These are phyloP conservation scores for Backusella westeae DNA, from an alignment of 192 early-diverging fungal species.

Conservation along the genomic window DNA sequence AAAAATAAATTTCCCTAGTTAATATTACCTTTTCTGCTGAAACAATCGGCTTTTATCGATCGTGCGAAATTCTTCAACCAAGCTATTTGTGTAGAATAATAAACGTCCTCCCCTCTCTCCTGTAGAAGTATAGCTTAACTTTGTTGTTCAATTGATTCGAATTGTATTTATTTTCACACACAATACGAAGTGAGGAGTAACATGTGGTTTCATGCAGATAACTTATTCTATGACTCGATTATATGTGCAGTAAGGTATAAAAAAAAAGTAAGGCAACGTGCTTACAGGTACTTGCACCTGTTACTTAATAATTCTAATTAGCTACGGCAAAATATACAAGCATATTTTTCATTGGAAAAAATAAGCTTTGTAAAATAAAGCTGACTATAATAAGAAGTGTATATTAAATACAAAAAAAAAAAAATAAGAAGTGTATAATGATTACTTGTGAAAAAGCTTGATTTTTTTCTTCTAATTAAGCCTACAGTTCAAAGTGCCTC, in stretches of 20 bases:
- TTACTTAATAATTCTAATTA: not conserved
- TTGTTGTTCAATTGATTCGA: not conserved
- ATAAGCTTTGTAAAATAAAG: not conserved
- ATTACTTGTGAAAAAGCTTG: not conserved
- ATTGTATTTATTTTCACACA: conserved; percentile 1
- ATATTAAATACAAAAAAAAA: too few species aligned
- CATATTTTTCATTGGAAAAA: not conserved
- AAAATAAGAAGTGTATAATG: not conserved
- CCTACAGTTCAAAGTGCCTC: not conserved
- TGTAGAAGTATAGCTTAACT: conserved; percentile 24
- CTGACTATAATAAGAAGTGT: not conserved
- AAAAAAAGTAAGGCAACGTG: not conserved
- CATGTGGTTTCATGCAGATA: not conserved
- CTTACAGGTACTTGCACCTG: not conserved
- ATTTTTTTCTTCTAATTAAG: not conserved
- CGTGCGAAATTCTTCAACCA: conserved; percentile 86
- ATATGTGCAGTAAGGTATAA: not conserved
- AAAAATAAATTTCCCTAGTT: not conserved
- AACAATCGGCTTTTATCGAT: conserved; percentile 75
- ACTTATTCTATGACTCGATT: not conserved
- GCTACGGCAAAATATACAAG: too few species aligned
- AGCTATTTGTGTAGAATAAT: conserved; percentile 83
- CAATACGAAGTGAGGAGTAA: not conserved
- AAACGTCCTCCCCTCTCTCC: conserved; percentile 31
- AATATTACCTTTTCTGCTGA: conserved; percentile 55